Evolutionary conservation across 169 alveolate genomes (phyloP).

Genomic region (Cryptosporidium bovis): DNA sequence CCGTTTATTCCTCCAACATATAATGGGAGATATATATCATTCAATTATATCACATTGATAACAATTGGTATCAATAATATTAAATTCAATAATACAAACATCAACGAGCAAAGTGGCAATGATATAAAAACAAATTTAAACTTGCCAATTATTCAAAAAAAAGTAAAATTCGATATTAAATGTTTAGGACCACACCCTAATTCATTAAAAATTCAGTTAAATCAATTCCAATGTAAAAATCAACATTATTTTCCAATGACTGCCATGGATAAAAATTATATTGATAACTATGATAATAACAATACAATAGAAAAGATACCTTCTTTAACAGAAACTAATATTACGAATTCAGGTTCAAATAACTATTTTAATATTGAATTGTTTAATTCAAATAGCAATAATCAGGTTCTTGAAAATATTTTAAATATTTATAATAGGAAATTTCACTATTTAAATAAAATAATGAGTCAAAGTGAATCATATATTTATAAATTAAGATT

Average conservation of each 20-base stretch:
- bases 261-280: conserved; percentile 8
- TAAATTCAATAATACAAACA: not conserved
- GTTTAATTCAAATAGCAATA: not conserved
- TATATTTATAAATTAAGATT: conserved; percentile 24
- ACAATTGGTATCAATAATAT: conserved; percentile 54
- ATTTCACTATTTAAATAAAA: not conserved
- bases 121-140: not conserved
- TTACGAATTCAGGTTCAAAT: no score
- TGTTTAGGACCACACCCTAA: conserved; percentile 64
- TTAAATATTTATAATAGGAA: not conserved
- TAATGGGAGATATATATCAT: conserved; percentile 24
- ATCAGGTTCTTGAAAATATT: conserved; percentile 6
- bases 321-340: no score
- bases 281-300: not conserved
- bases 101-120: not conserved
- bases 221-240: not conserved
- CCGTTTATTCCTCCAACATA: conserved; percentile 69
- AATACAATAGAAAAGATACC: not conserved
- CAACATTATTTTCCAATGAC: conserved; percentile 37
- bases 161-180: conserved; percentile 38
- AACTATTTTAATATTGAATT: not conserved
- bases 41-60: conserved; percentile 14
- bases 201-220: conserved; percentile 10
- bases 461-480: not conserved
- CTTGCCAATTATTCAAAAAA: conserved; percentile 29